Evolutionary conservation across 2,329 filamentous ascomycete genomes (phyloP).

Genomic region (Exophiala viscosa): DNA sequence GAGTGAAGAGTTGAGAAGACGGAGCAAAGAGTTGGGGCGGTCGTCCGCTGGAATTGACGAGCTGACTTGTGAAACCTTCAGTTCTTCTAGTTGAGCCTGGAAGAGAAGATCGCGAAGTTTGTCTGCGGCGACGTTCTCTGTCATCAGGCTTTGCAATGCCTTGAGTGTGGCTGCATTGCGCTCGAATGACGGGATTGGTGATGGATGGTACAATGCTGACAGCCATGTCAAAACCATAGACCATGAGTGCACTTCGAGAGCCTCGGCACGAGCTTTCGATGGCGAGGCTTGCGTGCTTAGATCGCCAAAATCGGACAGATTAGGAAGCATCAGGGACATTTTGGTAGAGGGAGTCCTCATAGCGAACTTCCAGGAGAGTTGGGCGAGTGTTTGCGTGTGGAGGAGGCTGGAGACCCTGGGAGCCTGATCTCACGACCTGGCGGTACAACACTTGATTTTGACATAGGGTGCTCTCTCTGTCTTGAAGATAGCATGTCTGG

Average conservation of each 20-base stretch:
- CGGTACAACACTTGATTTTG: too few species aligned
- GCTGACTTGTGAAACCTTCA: background rate
- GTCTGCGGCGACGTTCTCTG: constrained; percentile 23
- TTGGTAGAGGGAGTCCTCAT: background rate
- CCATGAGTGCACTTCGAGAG: constrained; percentile 86
- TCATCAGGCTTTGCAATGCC: constrained; percentile 26
- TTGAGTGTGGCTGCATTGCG: constrained; percentile 70
- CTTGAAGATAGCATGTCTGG: too few species aligned
- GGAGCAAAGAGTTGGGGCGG: background rate
- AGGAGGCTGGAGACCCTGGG: too few species aligned
- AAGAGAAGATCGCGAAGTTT: constrained; percentile 43
- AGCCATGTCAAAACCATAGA: constrained; percentile 83
- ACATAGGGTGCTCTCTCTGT: too few species aligned
- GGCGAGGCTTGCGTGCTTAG: constrained; percentile 53
- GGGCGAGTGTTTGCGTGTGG: too few species aligned
- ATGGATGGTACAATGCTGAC: constrained; percentile 62
- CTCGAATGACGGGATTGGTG: constrained; percentile 69
- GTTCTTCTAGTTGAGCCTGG: constrained; percentile 8
- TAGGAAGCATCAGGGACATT: background rate
- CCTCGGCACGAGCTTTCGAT: constrained; percentile 67
- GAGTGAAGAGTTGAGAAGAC: constrained; percentile 8
- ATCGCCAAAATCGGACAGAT: background rate
- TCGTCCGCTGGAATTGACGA: background rate
- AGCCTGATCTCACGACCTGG: too few species aligned
- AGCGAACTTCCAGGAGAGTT: too few species aligned